These are phyloP conservation scores for Jaenimonas drosophilae DNA, from an alignment of 208 protist species.

Conservation along the genomic window DNA sequence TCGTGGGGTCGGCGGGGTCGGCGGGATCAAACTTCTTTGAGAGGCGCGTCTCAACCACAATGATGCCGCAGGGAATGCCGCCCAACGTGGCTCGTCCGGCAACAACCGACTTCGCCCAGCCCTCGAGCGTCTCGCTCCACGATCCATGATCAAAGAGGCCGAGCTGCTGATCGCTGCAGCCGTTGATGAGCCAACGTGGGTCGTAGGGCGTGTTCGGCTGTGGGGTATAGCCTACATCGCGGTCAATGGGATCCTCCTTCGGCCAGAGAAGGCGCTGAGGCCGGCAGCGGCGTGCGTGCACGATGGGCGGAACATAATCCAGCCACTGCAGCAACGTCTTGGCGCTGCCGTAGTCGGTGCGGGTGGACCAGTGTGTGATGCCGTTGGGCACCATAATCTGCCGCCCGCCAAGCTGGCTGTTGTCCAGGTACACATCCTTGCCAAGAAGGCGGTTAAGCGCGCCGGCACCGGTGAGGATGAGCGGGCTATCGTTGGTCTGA, in stretches of 20 bases:
- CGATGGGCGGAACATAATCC: conserved; percentile 74
- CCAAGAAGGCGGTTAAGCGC: conserved; percentile 93
- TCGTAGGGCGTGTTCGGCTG: conserved; percentile 64
- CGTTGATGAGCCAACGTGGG: conserved; percentile 69
- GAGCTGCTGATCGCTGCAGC: conserved; percentile 17
- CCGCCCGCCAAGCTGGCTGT: conserved; percentile 95
- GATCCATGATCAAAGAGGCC: conserved; percentile 90
- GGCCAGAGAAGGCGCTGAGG: conserved; percentile 28
- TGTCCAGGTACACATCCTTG: conserved; percentile 95
- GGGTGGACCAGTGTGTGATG: conserved; percentile 86
- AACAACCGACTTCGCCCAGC: conserved; percentile 97
- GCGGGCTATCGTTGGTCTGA: conserved; percentile 88
- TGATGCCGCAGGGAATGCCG: conserved; percentile 96
- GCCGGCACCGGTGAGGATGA: conserved; percentile 93
- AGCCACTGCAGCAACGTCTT: conserved; percentile 80
- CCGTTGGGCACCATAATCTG: conserved; percentile 97
- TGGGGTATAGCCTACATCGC: conserved; percentile 73
- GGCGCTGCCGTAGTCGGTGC: conserved; percentile 81
- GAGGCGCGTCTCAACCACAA: conserved; percentile 96
- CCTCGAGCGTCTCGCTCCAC: conserved; percentile 87
- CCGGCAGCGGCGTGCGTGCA: conserved; percentile 25
- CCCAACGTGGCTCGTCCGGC: conserved; percentile 94
- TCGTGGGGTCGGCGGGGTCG: conserved; percentile 92
- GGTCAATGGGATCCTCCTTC: conserved; percentile 48
- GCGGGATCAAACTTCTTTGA: conserved; percentile 91